Evolutionary conservation across 129 eudicot genomes (phyloP), one percentile per base, ranked within the genome.

Genomic region (Escallonia herrerae): DNA sequence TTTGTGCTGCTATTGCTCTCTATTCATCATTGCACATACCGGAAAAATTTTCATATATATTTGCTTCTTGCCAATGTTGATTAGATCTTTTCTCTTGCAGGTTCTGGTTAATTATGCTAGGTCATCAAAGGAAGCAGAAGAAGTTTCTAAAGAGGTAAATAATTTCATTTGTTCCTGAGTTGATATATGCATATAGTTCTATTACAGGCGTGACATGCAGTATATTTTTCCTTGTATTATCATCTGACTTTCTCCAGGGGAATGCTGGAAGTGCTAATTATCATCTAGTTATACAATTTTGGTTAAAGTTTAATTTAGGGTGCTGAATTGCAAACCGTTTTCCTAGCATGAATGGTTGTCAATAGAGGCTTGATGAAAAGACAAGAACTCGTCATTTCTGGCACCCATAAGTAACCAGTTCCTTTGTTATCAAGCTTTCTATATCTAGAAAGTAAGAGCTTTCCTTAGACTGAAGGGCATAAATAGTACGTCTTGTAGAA

Each of bases 61-160:
- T 59, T 8, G 6, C 40, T 48, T 37, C 38, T 2, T 64, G 57
- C 57, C 5, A 63, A 15, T 60, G 3, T 3, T 70, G 40, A 47
- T 59, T 6, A 5, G 4, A 9, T 14, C n/a, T 44, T 14, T 72
- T 22, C 50, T 60, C 4, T 72, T 74, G 64, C 77, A 84, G 90
- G 93, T 85, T 65, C 67, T 85, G 53, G 83, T 82, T 47, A 85
- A 82, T 58, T 82, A 85, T 64, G 83, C 83, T 11, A 79, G 82
- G 56, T 79, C 87, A 12, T 82, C 82, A 40, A 76, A 79, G 59
- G 87, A 85, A 56, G 87, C 93, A 2, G 93, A 85, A 56, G 79
- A 79, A 82, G 87, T 85, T 46, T 77, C 79, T 50, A 82, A 71
- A 63, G 66, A 76, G 87, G 93, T 85, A 12, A 61, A 55, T 15